Base-by-base conservation (phyloP, 495 filamentous ascomycete species). In the Penicillium simplicissimum region DNA sequence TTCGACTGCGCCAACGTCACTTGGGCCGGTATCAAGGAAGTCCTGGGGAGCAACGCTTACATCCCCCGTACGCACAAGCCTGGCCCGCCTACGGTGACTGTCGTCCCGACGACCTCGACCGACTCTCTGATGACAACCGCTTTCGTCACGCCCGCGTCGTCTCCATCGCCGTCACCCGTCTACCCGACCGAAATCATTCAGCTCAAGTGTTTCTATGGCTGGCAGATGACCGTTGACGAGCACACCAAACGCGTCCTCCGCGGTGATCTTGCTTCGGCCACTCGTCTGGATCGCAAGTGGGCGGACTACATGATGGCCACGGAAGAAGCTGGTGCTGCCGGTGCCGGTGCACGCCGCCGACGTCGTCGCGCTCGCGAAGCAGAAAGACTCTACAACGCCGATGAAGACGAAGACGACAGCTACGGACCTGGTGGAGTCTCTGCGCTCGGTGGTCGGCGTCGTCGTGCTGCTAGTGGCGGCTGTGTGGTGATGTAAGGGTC, bases 191-290 rank as follows among this genome's bases (percentile, higher is more conserved):
- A 95, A 65, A 85, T 96, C 54, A 90, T 98, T 55, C 78, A 84
- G 17, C 81, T 98, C 40, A 97, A 96, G 73, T 96, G 92, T 73
- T 98, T 92, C 78, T 94, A 96, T 72, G 91, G 88, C 19, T 98
- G 91, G 87, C 95, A 98, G 76, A 89, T 89, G 71, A 97, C 93
- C 3, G 93, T 96, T 21, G 88, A 97, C 59, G 91, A 97, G 70
- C 94, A 97, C 72, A 93, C 84, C 49, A 90, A 92, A 71, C 85
- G 93, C 3, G 90, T 97, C 1, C 74, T 96, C 34, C 78, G 84
- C 17, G 91, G 92, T 1, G 89, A 96, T 56, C 79, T 90, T 23
- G 73, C 76, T 0, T 78, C 89, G 4, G 95, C 95, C 2, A 76
- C 78, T 36, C 78, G 89, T 13, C 78, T 98, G 21, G 93, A 97